Evolutionary conservation across 2,329 filamentous ascomycete genomes (phyloP), one percentile per base, ranked within the genome.

Genomic region (Botryosphaeria dothidea): DNA sequence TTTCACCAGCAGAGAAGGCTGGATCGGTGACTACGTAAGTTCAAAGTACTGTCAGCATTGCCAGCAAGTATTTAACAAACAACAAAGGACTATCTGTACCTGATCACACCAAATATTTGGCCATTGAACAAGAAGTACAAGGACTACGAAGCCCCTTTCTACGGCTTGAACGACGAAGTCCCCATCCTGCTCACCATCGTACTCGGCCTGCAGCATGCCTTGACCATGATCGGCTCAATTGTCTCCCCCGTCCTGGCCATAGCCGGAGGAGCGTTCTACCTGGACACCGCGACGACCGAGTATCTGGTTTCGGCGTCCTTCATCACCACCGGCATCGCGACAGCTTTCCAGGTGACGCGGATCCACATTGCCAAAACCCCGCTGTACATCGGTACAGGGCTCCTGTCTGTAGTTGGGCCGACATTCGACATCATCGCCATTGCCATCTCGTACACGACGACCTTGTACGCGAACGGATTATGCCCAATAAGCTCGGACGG

Each of bases 1-100:
- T 23, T 41, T 45, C 54, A 57, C 54, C 2, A 57, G 54, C n/a
- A 57, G 21, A 9, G 75, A 77, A 67, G 75, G 77, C 2, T 79
- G 76, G 75, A 62, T 79, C 56, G 77, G 77, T 13, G 73, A 78
- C 69, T 79, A 79, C 71, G 77, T 79, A 68, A 27, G 69, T 64
- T 7, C 49, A n/a, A 41, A 4, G 7, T 8, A 25, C 9, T 29
- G 21, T 57, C 19, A 36, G 29, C 27, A 7, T 29, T 9, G 13
- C 17, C 11, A 6, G 34, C 21, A n/a, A 21, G 21, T 3, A n/a
- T 4, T 34, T 45, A 13, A 57, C 27, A 34, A 13, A 21, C 34
- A 21, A 21, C 38, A 1, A 34, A 79, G 73, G 77, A 80, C 66
- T 74, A 77, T 65, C 69, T 79, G 51, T 73, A 75, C 69, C 68